Percentiles rank a stretch among this genome's conserved stretches.
Conservation (phyloP, 306 rosid species). For the Cucumis hystrix region DNA sequence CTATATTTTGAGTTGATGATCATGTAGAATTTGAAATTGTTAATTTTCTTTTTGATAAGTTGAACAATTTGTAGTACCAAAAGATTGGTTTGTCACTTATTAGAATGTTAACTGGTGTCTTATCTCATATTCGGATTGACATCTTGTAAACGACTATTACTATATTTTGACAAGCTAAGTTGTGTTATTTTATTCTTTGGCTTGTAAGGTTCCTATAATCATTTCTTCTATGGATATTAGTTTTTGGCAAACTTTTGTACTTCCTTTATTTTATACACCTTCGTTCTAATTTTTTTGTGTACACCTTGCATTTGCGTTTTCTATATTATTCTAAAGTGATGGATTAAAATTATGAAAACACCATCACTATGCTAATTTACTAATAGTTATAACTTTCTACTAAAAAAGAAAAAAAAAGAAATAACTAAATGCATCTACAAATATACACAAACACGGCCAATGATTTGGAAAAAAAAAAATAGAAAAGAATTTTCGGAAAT, state of each 20-base stretch:
- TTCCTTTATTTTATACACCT: not conserved
- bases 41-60: too few species aligned
- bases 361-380: not conserved
- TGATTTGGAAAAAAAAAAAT: not conserved
- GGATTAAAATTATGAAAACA: not conserved
- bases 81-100: too few species aligned
- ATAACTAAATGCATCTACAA: not conserved
- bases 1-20: not conserved
- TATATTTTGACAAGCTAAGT: not conserved
- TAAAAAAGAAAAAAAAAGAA: not conserved
- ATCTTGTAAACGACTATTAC: not conserved
- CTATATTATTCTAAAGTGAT: not conserved
- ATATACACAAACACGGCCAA: not conserved
- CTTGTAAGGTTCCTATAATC: not conserved
- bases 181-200: not conserved
- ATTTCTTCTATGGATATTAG: not conserved
- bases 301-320: not conserved
- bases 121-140: too few species aligned
- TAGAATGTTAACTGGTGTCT: too few species aligned
- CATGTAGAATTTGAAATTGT: too few species aligned
- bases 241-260: not conserved
- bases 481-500: not conserved
- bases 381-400: not conserved
- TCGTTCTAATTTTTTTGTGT: not conserved
- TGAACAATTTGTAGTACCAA: too few species aligned